These are phyloP conservation scores for Mentha longifolia DNA, from an alignment of 257 asterid species.

Conservation along the genomic window DNA sequence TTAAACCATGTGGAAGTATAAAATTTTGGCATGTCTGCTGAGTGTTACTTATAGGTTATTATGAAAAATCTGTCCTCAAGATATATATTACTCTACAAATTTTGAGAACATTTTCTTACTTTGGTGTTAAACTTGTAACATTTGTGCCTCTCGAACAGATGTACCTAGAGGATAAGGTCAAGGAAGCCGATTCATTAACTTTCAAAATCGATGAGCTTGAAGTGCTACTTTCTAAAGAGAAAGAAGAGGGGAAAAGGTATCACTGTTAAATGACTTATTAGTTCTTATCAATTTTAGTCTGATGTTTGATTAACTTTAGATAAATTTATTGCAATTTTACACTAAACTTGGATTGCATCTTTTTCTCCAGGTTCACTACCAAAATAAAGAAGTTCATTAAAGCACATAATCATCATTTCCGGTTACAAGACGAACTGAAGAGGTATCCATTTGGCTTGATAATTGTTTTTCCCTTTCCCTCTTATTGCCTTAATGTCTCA, in stretches of 20 bases:
- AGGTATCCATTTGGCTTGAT: constrained; percentile 52
- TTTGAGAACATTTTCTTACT: constrained; percentile 4
- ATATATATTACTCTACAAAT: not conserved
- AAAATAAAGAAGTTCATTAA: constrained; percentile 74
- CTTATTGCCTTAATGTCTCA: constrained; percentile 14
- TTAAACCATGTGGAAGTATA: not conserved
- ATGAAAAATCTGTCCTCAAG: constrained; percentile 20
- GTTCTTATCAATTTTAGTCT: constrained; percentile 20
- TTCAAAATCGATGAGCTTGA: constrained; percentile 71
- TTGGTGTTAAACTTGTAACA: constrained; percentile 17
- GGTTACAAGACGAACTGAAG: constrained; percentile 81
- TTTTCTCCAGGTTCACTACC: constrained; percentile 59
- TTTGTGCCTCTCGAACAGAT: constrained; percentile 51
- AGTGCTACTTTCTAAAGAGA: constrained; percentile 64
- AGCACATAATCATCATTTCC: constrained; percentile 69
- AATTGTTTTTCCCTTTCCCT: constrained; percentile 3
- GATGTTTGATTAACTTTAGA: constrained; percentile 5
- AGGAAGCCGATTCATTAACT: constrained; percentile 57
- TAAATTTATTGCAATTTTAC: constrained; percentile 9
- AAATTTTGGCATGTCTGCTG: not conserved
- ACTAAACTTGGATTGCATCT: constrained; percentile 22
- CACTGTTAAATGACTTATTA: not conserved
- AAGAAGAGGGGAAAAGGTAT: constrained; percentile 80
- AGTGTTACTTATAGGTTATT: not conserved
- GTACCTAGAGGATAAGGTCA: constrained; percentile 63